Conservation (phyloP, 352 stramenopile species). For the Globisporangium abappressorium region DNA sequence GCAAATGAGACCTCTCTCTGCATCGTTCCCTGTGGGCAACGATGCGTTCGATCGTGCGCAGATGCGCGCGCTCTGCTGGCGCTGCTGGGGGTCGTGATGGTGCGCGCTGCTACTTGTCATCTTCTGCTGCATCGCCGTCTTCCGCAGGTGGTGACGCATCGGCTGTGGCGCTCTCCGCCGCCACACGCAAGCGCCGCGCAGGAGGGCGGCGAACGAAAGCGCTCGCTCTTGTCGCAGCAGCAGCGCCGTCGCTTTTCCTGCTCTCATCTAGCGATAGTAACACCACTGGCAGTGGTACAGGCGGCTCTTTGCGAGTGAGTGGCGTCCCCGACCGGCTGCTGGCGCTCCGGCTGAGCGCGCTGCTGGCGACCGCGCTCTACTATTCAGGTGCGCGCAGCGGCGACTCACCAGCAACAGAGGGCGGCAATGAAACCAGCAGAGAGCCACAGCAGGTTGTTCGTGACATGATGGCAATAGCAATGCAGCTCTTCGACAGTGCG, state of each 20-base stretch:
- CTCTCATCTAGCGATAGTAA: background rate
- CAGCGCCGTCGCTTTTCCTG: background rate
- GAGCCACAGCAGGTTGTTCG: background rate
- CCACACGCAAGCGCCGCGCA: background rate
- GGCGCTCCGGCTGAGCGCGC: slow-evolving; percentile 11
- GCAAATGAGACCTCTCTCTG: no score
- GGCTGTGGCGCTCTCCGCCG: background rate
- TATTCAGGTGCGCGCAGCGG: background rate
- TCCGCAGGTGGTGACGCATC: background rate
- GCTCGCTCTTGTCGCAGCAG: background rate
- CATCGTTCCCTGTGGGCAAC: background rate
- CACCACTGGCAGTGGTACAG: background rate
- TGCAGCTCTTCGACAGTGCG: background rate
- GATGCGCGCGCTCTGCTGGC: background rate
- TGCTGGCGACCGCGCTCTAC: slow-evolving; percentile 12
- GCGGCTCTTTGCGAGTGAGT: background rate
- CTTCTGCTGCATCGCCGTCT: background rate
- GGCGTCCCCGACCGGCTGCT: background rate
- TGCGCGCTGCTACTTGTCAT: background rate
- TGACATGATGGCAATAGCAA: background rate
- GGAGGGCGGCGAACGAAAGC: background rate
- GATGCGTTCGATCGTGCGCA: background rate
- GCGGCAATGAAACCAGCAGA: no score
- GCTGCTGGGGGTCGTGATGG: background rate
- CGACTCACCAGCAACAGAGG: background rate